These are phyloP conservation scores for Rhizophagus clarus DNA, from an alignment of 192 early-diverging fungal genomes.

Conservation along the genomic window DNA sequence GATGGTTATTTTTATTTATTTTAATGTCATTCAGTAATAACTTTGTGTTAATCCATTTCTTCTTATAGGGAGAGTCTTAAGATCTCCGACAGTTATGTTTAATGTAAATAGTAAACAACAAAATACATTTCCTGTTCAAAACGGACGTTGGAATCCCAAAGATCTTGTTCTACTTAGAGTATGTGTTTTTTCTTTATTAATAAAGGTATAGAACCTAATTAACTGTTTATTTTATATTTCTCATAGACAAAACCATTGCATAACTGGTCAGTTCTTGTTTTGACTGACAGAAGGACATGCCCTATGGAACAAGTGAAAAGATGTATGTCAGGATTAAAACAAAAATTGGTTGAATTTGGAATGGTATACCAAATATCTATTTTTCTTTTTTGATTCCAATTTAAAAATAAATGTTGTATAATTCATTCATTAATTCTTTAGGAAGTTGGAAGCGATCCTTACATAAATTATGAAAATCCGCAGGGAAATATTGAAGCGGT, in stretches of 20 bases:
- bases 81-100: constrained; percentile 6
- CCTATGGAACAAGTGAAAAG: background rate
- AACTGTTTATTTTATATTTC: background rate
- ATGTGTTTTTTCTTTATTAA: background rate
- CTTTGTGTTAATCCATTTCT: background rate
- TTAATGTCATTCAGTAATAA: too few species aligned
- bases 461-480: background rate
- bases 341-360: background rate
- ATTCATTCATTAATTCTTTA: background rate
- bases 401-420: background rate
- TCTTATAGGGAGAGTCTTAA: constrained; percentile 6
- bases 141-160: background rate
- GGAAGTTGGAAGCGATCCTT: background rate
- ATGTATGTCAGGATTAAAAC: background rate
- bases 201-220: background rate
- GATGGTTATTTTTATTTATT: constrained; percentile 3
- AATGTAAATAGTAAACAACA: background rate
- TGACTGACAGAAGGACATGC: background rate
- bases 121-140: background rate
- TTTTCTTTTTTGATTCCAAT: background rate
- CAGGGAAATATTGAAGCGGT: constrained; percentile 6
- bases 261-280: constrained; percentile 20
- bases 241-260: background rate
- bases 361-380: background rate
- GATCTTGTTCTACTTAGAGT: constrained; percentile 4